These are phyloP conservation scores for Cyberlindnera amylophila DNA, from an alignment of 805 yeast genomes.

Conservation along the genomic window DNA sequence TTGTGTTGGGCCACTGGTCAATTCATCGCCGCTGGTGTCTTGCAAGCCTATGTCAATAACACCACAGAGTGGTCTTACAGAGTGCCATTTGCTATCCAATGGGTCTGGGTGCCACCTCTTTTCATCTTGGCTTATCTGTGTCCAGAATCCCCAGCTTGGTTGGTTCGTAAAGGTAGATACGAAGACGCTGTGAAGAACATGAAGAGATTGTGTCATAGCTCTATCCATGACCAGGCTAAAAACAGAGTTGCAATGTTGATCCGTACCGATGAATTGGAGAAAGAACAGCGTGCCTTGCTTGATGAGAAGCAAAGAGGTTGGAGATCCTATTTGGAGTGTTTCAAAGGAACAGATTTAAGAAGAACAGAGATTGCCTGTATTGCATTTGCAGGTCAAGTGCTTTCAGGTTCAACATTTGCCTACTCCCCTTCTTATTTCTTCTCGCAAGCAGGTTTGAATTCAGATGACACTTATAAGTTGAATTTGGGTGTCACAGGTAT, in stretches of 20 bases:
- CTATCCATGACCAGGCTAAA: slow-evolving; percentile 18
- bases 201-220: slow-evolving; percentile 22
- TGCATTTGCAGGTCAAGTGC: slow-evolving; percentile 39
- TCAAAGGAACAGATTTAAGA: slow-evolving; percentile 39
- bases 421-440: slow-evolving; percentile 46
- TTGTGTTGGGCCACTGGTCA: slow-evolving; percentile 48
- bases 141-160: slow-evolving; percentile 61
- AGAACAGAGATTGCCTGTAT: slow-evolving; percentile 40
- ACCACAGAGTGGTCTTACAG: slow-evolving; percentile 40
- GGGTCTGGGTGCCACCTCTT: slow-evolving; percentile 56
- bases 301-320: slow-evolving; percentile 11
- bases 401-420: slow-evolving; percentile 46
- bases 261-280: slow-evolving; percentile 20
- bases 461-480: slow-evolving; percentile 30
- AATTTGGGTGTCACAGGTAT: slow-evolving; percentile 33
- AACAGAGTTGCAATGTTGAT: slow-evolving; percentile 20
- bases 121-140: slow-evolving; percentile 39
- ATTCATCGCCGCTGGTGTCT: slow-evolving; percentile 49
- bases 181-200: slow-evolving; percentile 40
- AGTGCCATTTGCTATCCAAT: slow-evolving; percentile 56
- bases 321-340: slow-evolving; percentile 38
- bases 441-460: slow-evolving; percentile 43
- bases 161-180: slow-evolving; percentile 38
- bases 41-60: slow-evolving; percentile 32
- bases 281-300: slow-evolving; percentile 7